Base-by-base conservation (phyloP, 2,329 filamentous ascomycete genomes). In the Hymenoscyphus albidus region DNA sequence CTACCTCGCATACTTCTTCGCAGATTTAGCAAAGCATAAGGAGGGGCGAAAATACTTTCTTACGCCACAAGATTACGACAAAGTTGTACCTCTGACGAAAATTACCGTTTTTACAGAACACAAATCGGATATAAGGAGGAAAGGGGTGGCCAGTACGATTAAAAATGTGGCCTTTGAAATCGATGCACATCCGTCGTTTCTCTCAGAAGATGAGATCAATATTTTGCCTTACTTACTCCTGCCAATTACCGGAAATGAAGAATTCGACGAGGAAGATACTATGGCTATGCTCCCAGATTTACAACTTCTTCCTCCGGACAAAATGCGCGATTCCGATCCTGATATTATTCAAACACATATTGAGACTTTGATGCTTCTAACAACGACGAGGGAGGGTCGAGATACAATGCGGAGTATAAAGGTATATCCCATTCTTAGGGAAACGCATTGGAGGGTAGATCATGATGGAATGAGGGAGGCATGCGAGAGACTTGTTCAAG, bases 81-180 rank as follows among this genome's bases (percentile, higher is more conserved):
- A 80, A 1, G 86, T 97, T 14, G 87, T 97, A n/a, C 95, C 95
- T 1, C 82, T 98, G 58, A 92, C 90, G 59, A 98, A 98, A 80
- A 82, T 99, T 67, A 90, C 90, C 66, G 94, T 98, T 65, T 98
- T 98, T 77, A 98, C 95, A 0, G 92, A 96, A 77, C 92, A 97
- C 79, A 82, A 85, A 71, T 96, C 91, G 2, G 84, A 89, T 35
- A 87, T 97, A 62, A 86, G 95, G 64, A 84, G 95, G 62, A 92
- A 92, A 72, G 95, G 95, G n/a, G 93, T 97, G n/a, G 94, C 94
- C 7, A 93, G 89, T 66, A 95, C 92, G 10, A 92, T 99, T 76
- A 98, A 98, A 78, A 99, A 99, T 74, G 87, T 91, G 38, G 88
- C 92, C 6, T 98, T 99, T 74, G 90, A 96, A 72, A 78, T 94